Evolutionary conservation across 495 filamentous ascomycete genomes (phyloP), one percentile per base, ranked within the genome.

Genomic region (Aspergillus avenaceus): DNA sequence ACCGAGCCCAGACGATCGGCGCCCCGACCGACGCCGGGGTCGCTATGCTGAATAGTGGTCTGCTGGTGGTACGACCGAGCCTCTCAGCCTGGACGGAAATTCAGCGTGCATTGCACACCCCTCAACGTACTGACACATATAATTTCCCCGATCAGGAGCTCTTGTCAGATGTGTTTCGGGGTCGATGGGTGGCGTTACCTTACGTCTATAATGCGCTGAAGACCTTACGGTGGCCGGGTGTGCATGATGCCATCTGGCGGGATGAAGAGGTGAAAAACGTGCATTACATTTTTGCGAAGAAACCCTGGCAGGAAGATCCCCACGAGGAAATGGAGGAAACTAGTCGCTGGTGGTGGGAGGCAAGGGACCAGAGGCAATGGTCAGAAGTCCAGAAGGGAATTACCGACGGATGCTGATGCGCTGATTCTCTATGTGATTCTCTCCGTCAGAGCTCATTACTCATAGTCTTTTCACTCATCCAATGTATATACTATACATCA

Each of bases 131-230:
- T 29, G 60, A 67, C 46, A 50, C 47, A 11, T 87, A 89, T 56
- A 82, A 85, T 31, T 92, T 95, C 53, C 76, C 87, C 1, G 89
- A 95, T 52, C 89, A 95, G 65, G 78, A 73, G 3, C 70, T 95
- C 8, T 75, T 95, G 7, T 74, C 76, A 1, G 83, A 87, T 54
- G 52, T 84, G 0, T 92, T 87, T 65, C 42, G 54, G 1, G 81
- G 78, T 3, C 73, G 82, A 8, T 95, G 88, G 89, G 82, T 86
- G 6, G 65, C 83, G 7, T 63, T 95, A 38, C 84, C 86, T 22
- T 93, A 91, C 49, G 72, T 81, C 21, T 93, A 92, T 65, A 95
- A 95, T 66, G 89, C 86, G 37, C 68, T 93, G 36, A 91, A 91
- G 72, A 89, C 89, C 14, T 53, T 91, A 63, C 75, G 87, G 29